Base-by-base conservation (phyloP, 352 stramenopile species). In the Phytopythium vexans region DNA sequence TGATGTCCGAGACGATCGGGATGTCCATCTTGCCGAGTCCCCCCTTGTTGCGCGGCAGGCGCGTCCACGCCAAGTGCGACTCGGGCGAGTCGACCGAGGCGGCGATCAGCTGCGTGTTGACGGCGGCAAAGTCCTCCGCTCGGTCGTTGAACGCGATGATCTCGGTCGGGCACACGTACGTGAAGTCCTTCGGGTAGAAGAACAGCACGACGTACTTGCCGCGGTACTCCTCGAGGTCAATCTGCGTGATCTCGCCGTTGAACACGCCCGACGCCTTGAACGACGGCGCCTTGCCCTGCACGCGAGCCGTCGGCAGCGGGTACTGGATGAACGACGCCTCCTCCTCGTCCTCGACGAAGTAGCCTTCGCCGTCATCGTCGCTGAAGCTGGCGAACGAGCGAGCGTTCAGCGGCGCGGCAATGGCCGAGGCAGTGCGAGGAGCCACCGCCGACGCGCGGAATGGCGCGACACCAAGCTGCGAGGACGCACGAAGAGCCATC, bases 11-110 rank as follows among this genome's bases (percentile, higher is more conserved):
- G n/a, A 98, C 73, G 10, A 98, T 86, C 10, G 93, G 92, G 61
- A 97, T 97, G 59, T 90, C 69, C 89, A 98, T 97, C 60, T 91
- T 77, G 49, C 93, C 93, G 38, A 98, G 69, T 0, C 93, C 93
- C 49, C 93, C 93, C 59, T 96, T 90, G 72, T 92, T 95, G 41
- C 93, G 86, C 34, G 88, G 81, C 54, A 86, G 68, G 37, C 84
- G 75, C 58, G 80, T 95, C 89, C 89, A 97, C 11, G 88, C 88
- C 60, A 97, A 69, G 68, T 97, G 89, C 41, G 83, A 93, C 65
- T 97, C 86, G 8, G 89, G 71, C 55, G 88, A 96, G 79, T 98
- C 92, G 47, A 82, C 95, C 10, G 87, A 97, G 37, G 91, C 66
- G 7, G 84, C 89, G 43, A 97, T 78, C 27, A 97, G 68, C 69